Evolutionary conservation across 2,329 filamentous ascomycete species (phyloP).

Genomic region (Alternaria angustiovoidea): DNA sequence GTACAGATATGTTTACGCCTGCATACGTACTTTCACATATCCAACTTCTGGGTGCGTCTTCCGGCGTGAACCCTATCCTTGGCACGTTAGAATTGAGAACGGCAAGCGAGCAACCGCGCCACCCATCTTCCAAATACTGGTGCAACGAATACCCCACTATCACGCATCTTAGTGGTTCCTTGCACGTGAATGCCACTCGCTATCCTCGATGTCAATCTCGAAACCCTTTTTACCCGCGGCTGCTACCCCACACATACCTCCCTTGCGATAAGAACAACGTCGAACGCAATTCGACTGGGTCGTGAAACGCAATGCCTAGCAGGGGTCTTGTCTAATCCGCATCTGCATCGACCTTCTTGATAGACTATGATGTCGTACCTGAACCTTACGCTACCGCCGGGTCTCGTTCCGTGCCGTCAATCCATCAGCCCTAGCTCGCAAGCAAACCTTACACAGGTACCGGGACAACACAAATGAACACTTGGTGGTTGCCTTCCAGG

Average conservation of each 20-base stretch:
- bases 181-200: background rate
- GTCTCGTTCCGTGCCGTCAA: constrained; percentile 1
- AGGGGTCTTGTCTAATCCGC: background rate
- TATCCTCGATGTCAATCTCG: background rate
- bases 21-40: background rate
- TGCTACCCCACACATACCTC: background rate
- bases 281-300: background rate
- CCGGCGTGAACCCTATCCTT: constrained; percentile 1
- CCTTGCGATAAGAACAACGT: constrained; percentile 1
- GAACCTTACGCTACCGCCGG: background rate
- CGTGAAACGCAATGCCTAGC: background rate
- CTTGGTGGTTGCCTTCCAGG: background rate
- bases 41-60: background rate
- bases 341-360: background rate
- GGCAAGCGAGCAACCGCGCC: background rate
- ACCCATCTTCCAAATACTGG: background rate
- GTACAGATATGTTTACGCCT: background rate
- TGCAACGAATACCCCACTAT: background rate
- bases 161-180: background rate
- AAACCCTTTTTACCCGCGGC: constrained; percentile 2
- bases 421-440: background rate
- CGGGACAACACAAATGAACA: background rate
- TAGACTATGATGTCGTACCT: background rate
- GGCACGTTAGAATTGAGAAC: background rate
- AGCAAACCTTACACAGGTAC: background rate